Evolutionary conservation across 1,284 basidiomycete species (phyloP).

Genomic region (Heterobasidion parviporum): DNA sequence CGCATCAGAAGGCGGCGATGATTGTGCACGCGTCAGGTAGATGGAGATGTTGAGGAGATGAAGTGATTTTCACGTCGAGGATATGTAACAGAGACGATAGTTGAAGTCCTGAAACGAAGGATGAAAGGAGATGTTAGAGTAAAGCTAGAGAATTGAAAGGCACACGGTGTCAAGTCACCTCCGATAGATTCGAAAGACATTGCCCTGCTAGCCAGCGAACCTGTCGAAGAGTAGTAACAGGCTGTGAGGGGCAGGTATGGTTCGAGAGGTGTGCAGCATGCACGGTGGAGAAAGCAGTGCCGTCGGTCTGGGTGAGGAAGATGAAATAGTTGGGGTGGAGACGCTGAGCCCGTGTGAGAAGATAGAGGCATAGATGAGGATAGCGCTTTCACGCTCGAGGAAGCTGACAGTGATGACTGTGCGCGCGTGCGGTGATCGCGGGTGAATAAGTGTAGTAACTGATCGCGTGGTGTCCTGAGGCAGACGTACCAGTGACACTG

Average conservation of each 20-base stretch:
- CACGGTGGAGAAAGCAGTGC: slow-evolving; percentile 42
- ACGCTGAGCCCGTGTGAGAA: slow-evolving; percentile 42
- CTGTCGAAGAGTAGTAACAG: slow-evolving; percentile 26
- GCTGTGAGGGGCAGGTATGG: slow-evolving; percentile 51
- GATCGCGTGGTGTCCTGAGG: background rate
- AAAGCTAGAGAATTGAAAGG: too few relatives aligned
- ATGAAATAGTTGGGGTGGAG: slow-evolving; percentile 41
- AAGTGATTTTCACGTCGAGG: too few relatives aligned
- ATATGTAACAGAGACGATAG: too few relatives aligned
- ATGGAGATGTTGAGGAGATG: too few relatives aligned
- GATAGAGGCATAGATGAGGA: slow-evolving; percentile 54
- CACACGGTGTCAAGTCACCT: too few relatives aligned
- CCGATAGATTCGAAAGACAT: too few relatives aligned
- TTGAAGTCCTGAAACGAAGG: too few relatives aligned
- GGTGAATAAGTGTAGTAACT: too few relatives aligned
- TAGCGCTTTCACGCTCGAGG: slow-evolving; percentile 53
- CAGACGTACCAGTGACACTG: slow-evolving; percentile 38
- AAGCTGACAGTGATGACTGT: slow-evolving; percentile 47
- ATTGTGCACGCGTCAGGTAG: too few relatives aligned
- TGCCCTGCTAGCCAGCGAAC: slow-evolving; percentile 47
- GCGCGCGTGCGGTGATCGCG: background rate
- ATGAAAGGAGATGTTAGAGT: too few relatives aligned
- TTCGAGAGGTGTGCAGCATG: slow-evolving; percentile 51
- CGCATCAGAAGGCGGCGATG: too few relatives aligned
- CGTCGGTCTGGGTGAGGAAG: slow-evolving; percentile 53